phyloP scores from a whole-genome alignment of 768 basidiomycete genomes.

The Terana coerulea region DNA sequence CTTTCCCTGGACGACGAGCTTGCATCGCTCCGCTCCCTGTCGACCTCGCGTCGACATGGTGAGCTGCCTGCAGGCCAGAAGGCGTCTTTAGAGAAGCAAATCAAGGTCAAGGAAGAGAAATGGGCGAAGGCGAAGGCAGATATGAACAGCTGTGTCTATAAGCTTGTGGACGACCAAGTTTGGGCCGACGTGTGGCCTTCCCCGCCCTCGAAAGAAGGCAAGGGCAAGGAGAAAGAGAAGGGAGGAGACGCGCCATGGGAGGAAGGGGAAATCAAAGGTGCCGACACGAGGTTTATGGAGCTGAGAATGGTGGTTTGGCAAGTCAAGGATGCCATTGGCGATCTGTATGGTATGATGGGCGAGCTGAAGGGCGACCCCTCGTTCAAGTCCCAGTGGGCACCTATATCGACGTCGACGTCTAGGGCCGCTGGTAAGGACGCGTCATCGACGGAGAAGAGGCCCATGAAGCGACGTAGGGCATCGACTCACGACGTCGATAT shows the following conservation, averaged over 20 bases:
- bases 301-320: constrained; percentile 23
- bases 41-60: constrained; percentile 21
- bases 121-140: constrained; percentile 30
- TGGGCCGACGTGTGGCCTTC: constrained; percentile 38
- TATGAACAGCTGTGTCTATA: constrained; percentile 26
- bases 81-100: constrained; percentile 21
- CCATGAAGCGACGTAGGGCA: background rate
- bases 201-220: background rate
- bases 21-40: constrained; percentile 22
- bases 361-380: background rate
- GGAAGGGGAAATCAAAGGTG: constrained; percentile 16
- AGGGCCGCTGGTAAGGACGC: too few species aligned
- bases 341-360: constrained; percentile 7
- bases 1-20: constrained; percentile 31
- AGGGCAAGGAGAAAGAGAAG: background rate
- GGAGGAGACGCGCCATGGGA: background rate
- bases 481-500: background rate
- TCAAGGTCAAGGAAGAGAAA: constrained; percentile 21
- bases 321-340: constrained; percentile 13
- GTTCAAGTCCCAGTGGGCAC: background rate
- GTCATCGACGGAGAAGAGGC: background rate
- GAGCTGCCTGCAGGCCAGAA: constrained; percentile 22
- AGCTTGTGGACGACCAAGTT: constrained; percentile 32
- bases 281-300: constrained; percentile 27
- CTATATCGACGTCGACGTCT: background rate